Evolutionary conservation across 305 asterid genomes (phyloP), one percentile per base, ranked within the genome.

Genomic region (Nicotiana rustica): DNA sequence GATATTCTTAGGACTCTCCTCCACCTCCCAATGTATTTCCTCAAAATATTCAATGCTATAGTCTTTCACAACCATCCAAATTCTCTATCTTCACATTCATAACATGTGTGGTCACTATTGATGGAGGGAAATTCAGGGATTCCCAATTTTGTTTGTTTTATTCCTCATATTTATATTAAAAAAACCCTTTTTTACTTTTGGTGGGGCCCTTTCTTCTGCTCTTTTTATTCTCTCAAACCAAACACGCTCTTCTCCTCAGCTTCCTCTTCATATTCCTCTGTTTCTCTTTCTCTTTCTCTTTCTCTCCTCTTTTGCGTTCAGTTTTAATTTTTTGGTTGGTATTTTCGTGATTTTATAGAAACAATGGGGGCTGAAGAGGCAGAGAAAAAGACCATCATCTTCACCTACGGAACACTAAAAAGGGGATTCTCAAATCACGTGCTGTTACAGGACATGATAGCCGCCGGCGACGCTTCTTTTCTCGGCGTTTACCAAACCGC

Each of bases 401-500:
- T 92, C 92, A 90, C 97, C 61, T 93, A 93, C 89, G 97, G 97
- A 86, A 93, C 97, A 10, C 89, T 93, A 0, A 93, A 93, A 86
- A 90, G 80, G 59, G 97, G 97, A 18, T 93, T 93, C 90, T 89
- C 97, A 82, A 93, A 93, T 71, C 97, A 93, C 91, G 12, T 6
- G 71, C 93, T 93, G 85, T 82, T 93, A 35, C 86, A 88, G 33
- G 93, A 89, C 62, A 67, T 91, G 83, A 92, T 93, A 25, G 71
- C 90, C 85, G 38, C 92, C 86, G 94, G 95, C 71, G 94, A 93
- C 85, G 97, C 92, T 79, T 49, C 92, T 15, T 91, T 83, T 79
- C 69, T 89, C 84, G 97, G 92, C 87, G 67, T 75, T 60, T 85
- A 88, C 89, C 89, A 85, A 75, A 90, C 98, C 47, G 67, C 80